A percentile compares a stretch with the other conserved stretches of the same genome.
These are phyloP conservation scores for Kondoa malvinella DNA, from an alignment of 768 basidiomycete species.

Conservation along the genomic window DNA sequence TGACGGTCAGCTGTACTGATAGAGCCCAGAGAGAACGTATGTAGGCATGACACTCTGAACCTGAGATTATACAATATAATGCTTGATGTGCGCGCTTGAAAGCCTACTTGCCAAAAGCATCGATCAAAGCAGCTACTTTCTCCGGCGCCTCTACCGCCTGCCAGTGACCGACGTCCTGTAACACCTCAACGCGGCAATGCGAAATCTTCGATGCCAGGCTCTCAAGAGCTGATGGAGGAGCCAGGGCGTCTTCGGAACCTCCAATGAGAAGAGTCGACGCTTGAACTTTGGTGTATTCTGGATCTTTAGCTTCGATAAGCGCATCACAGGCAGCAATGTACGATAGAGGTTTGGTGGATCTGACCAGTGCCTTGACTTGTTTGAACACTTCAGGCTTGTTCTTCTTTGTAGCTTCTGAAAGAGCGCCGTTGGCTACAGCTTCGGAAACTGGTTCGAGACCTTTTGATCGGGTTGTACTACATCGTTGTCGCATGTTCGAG, in stretches of 20 bases:
- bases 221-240: constrained; percentile 11
- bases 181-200: constrained; percentile 8
- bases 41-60: too few relatives aligned
- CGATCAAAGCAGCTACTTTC: constrained; percentile 9
- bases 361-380: constrained; percentile 10
- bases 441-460: constrained; percentile 9
- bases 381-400: constrained; percentile 10
- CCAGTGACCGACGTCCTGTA: constrained; percentile 18
- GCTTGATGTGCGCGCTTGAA: too few relatives aligned
- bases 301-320: constrained; percentile 1
- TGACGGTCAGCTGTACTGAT: neutral
- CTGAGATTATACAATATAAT: too few relatives aligned
- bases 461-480: constrained; percentile 3
- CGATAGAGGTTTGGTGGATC: constrained; percentile 9
- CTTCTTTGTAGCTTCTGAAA: neutral
- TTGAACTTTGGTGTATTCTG: constrained; percentile 1
- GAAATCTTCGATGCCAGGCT: constrained; percentile 7
- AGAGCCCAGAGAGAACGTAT: too few relatives aligned
- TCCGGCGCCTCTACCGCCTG: constrained; percentile 12
- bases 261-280: constrained; percentile 10
- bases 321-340: constrained; percentile 15
- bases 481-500: constrained; percentile 7
- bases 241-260: constrained; percentile 13
- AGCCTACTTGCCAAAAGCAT: neutral
- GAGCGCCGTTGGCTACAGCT: constrained; percentile 11